Evolutionary conservation across 345 rosid species (phyloP), one percentile per base, ranked within the genome.

Genomic region (Brassica carinata): DNA sequence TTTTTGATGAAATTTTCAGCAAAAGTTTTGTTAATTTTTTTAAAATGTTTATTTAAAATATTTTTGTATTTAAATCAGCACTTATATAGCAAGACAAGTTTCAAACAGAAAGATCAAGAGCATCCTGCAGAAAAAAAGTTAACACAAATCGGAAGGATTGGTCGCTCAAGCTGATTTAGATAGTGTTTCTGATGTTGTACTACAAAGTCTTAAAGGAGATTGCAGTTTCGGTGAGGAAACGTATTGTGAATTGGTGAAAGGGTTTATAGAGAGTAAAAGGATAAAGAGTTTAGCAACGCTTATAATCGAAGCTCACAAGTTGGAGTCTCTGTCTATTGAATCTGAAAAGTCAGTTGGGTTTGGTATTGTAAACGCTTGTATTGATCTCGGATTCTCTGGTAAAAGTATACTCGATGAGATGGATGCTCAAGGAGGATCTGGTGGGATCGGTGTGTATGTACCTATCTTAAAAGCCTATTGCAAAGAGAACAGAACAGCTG

Each of bases 391-490:
- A 31, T 84, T 87, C 19, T 87, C 93, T 3, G 90, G 88, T 88
- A 93, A 91, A 75, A 83, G 89, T 79, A 85, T 91, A 81, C 87
- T 93, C 8, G 93, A 88, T 72, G 92, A 93, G 82, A 89, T 90
- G 89, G 86, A 83, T 85, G 86, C 86, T 83, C 87, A 62, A 31
- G 90, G 93, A 71, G 83, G 65, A 69, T 85, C 84, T 6, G 87
- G 82, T 27, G 94, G 97, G 63, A 86, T 90, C 13, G 96, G 99
- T 7, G 96, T 89, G 11, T 89, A 93, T 73, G 70, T 93, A 15
- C 99, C 97, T 5, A 91, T 91, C 67, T 85, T 91, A 69, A 89
- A 86, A 68, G 91, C 98, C 3, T 96, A 90, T 78, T 85, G 93
- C 79, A 89, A 89, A 72, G 96, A 93, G 83, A 82, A 81, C 75